A percentile compares a stretch with the other conserved stretches of the same genome.
Conservation (phyloP, 2,329 filamentous ascomycete species). For the Verticillium albo-atrum region DNA sequence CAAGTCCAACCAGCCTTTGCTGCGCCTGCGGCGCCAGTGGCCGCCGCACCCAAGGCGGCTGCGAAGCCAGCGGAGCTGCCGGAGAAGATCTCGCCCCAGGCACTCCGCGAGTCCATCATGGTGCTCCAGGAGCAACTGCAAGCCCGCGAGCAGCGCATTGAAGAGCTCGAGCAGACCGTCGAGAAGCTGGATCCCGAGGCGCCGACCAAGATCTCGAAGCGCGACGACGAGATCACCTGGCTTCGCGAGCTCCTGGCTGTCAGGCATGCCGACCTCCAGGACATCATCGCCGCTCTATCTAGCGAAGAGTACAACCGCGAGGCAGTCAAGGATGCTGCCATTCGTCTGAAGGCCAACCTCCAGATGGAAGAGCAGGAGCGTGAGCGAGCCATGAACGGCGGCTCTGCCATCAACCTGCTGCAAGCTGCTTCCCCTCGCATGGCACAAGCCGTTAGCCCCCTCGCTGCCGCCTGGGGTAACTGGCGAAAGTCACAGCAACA, state of each 20-base stretch:
- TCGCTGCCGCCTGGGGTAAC: conserved; percentile 92
- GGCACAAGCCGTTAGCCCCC: conserved; percentile 71
- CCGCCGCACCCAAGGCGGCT: conserved; percentile 8
- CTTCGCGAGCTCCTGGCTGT: conserved; percentile 89
- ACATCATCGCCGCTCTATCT: conserved; percentile 79
- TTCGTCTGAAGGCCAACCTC: conserved; percentile 86
- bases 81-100: conserved; percentile 90
- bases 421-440: conserved; percentile 78
- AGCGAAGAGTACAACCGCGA: conserved; percentile 72
- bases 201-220: conserved; percentile 78
- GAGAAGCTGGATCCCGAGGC: conserved; percentile 70
- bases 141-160: conserved; percentile 85
- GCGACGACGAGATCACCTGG: conserved; percentile 92
- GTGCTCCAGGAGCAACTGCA: conserved; percentile 96
- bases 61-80: conserved; percentile 48
- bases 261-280: conserved; percentile 83
- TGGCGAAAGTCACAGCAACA: conserved; percentile 71
- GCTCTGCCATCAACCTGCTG: conserved; percentile 63
- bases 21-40: conserved; percentile 31
- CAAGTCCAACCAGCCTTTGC: conserved; percentile 19
- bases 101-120: conserved; percentile 90
- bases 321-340: conserved; percentile 81
- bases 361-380: conserved; percentile 98
- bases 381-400: conserved; percentile 73
- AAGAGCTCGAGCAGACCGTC: conserved; percentile 73